A percentile compares a stretch with the other conserved stretches of the same genome.
These are phyloP conservation scores for Lecanosticta acicola DNA, from an alignment of 2,329 filamentous ascomycete species.

Conservation along the genomic window DNA sequence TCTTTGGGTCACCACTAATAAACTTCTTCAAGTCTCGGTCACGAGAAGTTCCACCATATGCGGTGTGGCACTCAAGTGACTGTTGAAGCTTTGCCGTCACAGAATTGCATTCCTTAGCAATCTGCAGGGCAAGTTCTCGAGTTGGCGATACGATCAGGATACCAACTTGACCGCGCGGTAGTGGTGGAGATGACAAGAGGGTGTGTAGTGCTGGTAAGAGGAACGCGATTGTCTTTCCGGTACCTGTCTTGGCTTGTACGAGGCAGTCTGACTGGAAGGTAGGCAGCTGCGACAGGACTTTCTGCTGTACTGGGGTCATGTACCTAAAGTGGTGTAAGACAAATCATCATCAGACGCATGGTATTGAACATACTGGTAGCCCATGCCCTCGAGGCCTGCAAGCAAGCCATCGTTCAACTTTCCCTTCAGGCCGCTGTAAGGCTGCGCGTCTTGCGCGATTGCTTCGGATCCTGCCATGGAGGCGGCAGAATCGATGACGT, in stretches of 20 bases:
- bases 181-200: slow-evolving; percentile 66
- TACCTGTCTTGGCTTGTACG: slow-evolving; percentile 73
- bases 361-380: slow-evolving; percentile 19
- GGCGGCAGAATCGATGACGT: background rate
- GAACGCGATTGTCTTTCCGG: slow-evolving; percentile 92
- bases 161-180: slow-evolving; percentile 70
- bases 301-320: slow-evolving; percentile 52
- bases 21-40: slow-evolving; percentile 75
- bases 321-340: slow-evolving; percentile 37
- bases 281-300: slow-evolving; percentile 48
- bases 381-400: slow-evolving; percentile 17
- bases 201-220: slow-evolving; percentile 82
- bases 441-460: slow-evolving; percentile 12
- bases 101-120: slow-evolving; percentile 70
- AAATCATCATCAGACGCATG: slow-evolving; percentile 1
- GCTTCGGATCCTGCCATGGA: slow-evolving; percentile 9
- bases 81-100: slow-evolving; percentile 73
- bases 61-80: slow-evolving; percentile 69
- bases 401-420: slow-evolving; percentile 21
- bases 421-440: slow-evolving; percentile 22
- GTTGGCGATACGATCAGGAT: slow-evolving; percentile 83
- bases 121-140: slow-evolving; percentile 58
- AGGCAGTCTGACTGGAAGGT: slow-evolving; percentile 48
- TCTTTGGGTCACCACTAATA: slow-evolving; percentile 68
- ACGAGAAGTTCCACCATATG: slow-evolving; percentile 65